These are phyloP conservation scores for Chrysoporthe cubensis DNA, from an alignment of 2,329 filamentous ascomycete genomes.

Conservation along the genomic window DNA sequence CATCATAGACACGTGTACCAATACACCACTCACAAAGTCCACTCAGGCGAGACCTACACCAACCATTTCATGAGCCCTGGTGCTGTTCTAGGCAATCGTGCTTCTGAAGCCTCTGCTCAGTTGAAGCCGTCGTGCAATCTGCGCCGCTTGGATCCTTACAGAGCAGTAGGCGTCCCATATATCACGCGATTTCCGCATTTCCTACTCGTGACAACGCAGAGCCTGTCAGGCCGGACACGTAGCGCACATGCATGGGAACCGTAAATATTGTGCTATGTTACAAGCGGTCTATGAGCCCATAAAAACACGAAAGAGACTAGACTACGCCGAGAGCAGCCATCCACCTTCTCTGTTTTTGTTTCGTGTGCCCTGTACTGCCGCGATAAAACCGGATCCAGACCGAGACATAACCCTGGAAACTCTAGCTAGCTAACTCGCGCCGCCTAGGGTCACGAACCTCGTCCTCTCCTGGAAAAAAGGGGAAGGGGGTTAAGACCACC, in stretches of 20 bases:
- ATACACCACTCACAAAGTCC: constrained; percentile 1
- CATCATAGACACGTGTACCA: background rate
- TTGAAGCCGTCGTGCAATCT: too few species aligned
- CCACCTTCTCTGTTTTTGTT: constrained; percentile 15
- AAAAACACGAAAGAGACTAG: constrained; percentile 16
- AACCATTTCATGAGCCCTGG: background rate
- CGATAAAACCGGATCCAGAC: background rate
- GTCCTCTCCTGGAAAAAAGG: background rate
- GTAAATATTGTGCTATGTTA: background rate
- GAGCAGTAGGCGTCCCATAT: background rate
- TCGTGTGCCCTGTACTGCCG: constrained; percentile 15
- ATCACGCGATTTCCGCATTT: background rate
- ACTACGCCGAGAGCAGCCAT: constrained; percentile 21
- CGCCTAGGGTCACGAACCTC: background rate
- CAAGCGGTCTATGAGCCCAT: constrained; percentile 5
- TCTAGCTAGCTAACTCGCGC: constrained; percentile 7
- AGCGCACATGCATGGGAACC: background rate
- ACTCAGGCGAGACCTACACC: background rate
- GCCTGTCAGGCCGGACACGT: background rate
- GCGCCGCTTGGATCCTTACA: background rate
- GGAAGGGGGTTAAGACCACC: background rate
- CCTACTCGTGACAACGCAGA: background rate
- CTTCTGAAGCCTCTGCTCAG: background rate
- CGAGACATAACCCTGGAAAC: background rate
- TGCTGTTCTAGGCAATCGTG: background rate